Evolutionary conservation across 441 rosid species (phyloP).

Genomic region (Pelargonium cotyledonis): DNA sequence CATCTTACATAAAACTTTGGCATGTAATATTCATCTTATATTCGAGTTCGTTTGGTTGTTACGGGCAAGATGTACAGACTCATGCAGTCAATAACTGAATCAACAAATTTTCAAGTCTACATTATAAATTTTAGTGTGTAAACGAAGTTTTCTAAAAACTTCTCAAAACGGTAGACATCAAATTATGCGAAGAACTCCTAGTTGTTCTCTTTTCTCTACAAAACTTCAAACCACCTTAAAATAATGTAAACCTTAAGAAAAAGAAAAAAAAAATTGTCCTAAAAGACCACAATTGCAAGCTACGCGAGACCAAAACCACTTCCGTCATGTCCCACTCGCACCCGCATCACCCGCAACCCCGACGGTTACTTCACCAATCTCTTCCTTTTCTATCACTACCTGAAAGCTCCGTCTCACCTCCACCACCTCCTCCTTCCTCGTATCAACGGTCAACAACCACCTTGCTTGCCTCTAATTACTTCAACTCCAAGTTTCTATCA

Average conservation of each 20-base stretch:
- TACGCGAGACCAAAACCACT: slow-evolving; percentile 23
- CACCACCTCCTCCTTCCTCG: slow-evolving; percentile 19
- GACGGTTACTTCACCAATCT: slow-evolving; percentile 31
- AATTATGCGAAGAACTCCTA: too few species aligned
- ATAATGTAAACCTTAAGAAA: background rate
- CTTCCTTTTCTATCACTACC: background rate
- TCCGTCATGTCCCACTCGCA: slow-evolving; percentile 27
- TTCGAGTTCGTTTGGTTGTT: too few species aligned
- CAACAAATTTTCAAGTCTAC: too few species aligned
- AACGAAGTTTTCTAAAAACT: too few species aligned
- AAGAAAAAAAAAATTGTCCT: slow-evolving; percentile 10
- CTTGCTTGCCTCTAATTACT: slow-evolving; percentile 15
- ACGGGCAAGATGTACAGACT: too few species aligned
- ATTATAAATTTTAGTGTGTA: too few species aligned
- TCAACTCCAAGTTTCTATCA: background rate
- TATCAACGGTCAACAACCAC: slow-evolving; percentile 10
- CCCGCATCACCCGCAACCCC: slow-evolving; percentile 7
- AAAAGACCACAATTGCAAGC: slow-evolving; percentile 40
- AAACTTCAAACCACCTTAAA: slow-evolving; percentile 5
- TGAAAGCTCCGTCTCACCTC: slow-evolving; percentile 60
- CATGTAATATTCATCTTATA: too few species aligned
- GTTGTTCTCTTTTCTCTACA: too few species aligned
- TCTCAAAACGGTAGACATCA: too few species aligned
- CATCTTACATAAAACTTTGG: too few species aligned
- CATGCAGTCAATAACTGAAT: too few species aligned